These are phyloP conservation scores for Physaria fendleri DNA, from an alignment of 345 rosid genomes.

Conservation along the genomic window DNA sequence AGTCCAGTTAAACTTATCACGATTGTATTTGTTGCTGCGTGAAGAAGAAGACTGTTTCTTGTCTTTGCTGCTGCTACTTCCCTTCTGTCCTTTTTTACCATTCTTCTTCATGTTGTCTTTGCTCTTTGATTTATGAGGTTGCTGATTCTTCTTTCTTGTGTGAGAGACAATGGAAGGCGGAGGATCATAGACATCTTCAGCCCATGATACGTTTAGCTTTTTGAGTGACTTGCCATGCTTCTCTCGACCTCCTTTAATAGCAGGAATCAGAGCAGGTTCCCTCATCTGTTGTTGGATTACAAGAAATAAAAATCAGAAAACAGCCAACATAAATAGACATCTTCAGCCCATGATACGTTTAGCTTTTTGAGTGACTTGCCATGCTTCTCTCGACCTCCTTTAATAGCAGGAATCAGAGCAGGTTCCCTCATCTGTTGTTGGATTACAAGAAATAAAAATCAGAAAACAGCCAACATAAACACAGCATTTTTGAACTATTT, in stretches of 20 bases:
- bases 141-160: constrained; percentile 42
- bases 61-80: constrained; percentile 44
- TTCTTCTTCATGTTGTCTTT: constrained; percentile 44
- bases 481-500: too few relatives aligned
- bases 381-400: constrained; percentile 69
- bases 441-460: not conserved
- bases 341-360: constrained; percentile 79
- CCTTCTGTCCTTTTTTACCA: constrained; percentile 75
- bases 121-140: constrained; percentile 50
- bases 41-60: constrained; percentile 48
- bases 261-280: constrained; percentile 44
- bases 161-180: constrained; percentile 62
- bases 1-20: constrained; percentile 22
- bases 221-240: constrained; percentile 41
- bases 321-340: constrained; percentile 18
- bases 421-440: constrained; percentile 25
- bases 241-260: constrained; percentile 78
- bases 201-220: constrained; percentile 68
- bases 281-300: constrained; percentile 21
- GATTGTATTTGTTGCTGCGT: constrained; percentile 32
- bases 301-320: constrained; percentile 3
- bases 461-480: not conserved
- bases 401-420: constrained; percentile 60
- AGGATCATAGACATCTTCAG: constrained; percentile 92
- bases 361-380: constrained; percentile 43